Conservation (phyloP, 2,329 filamentous ascomycete species). For the Hypoxylon sp. region DNA sequence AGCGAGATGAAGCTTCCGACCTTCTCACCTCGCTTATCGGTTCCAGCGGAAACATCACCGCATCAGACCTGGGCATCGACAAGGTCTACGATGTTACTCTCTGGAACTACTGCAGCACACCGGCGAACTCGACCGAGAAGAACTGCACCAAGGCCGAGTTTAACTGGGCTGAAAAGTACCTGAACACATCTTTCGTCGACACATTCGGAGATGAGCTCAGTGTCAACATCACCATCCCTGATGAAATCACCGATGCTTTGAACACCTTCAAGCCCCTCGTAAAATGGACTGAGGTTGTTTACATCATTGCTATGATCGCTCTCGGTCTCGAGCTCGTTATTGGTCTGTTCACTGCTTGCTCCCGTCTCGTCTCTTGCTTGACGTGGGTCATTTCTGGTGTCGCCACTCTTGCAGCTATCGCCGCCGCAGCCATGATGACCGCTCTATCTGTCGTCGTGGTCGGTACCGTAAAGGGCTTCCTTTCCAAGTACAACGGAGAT, state of each 20-base stretch:
- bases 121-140: constrained; percentile 62
- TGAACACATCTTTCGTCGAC: constrained; percentile 59
- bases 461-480: constrained; percentile 70
- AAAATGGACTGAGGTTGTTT: constrained; percentile 85
- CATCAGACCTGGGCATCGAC: constrained; percentile 67
- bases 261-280: constrained; percentile 76
- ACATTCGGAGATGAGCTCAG: constrained; percentile 54
- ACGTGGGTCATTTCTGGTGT: constrained; percentile 80
- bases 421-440: constrained; percentile 76
- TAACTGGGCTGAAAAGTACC: constrained; percentile 78
- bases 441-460: constrained; percentile 76
- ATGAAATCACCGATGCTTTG: constrained; percentile 71
- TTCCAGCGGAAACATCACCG: constrained; percentile 60
- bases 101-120: constrained; percentile 84
- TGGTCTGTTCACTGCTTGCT: constrained; percentile 85
- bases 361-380: constrained; percentile 79
- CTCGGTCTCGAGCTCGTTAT: constrained; percentile 77
- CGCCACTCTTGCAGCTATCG: constrained; percentile 63
- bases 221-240: constrained; percentile 70
- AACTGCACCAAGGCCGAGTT: constrained; percentile 76
- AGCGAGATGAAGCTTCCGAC: constrained; percentile 21
- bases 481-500: constrained; percentile 76
- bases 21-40: constrained; percentile 46
- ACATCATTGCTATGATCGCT: constrained; percentile 74
- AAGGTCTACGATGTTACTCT: constrained; percentile 84